These are phyloP conservation scores for Fusarium cyanostomum DNA, from an alignment of 2,329 filamentous ascomycete species.

Conservation along the genomic window DNA sequence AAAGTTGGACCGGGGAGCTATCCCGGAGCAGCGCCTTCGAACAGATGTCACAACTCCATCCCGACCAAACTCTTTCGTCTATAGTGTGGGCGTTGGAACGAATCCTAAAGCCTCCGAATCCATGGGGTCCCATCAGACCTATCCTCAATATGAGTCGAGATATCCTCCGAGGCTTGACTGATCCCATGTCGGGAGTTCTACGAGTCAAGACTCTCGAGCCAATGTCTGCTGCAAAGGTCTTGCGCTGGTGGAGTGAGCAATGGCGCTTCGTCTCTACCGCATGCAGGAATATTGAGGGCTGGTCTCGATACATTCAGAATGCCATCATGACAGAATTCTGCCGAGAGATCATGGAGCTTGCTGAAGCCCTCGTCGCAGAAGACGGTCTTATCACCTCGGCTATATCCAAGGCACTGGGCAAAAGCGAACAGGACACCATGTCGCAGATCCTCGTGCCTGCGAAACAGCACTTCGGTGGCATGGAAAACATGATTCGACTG, in stretches of 20 bases:
- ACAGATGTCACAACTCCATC: conserved; percentile 52
- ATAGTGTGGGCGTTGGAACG: conserved; percentile 56
- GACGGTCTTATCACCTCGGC: conserved; percentile 85
- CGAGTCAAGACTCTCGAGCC: conserved; percentile 64
- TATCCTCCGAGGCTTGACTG: conserved; percentile 65
- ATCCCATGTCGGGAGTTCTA: conserved; percentile 64
- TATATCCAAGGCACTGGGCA: conserved; percentile 52
- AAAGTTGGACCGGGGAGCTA: conserved; percentile 77
- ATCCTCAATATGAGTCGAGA: conserved; percentile 67
- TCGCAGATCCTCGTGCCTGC: conserved; percentile 51
- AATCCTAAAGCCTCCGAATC: conserved; percentile 48
- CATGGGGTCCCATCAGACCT: conserved; percentile 67
- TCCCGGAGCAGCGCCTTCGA: conserved; percentile 54
- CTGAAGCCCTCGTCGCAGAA: conserved; percentile 83
- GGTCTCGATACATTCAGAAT: conserved; percentile 82
- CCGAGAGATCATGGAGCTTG: conserved; percentile 93
- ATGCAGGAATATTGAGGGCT: conserved; percentile 83
- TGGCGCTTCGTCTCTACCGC: conserved; percentile 86
- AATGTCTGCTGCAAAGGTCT: conserved; percentile 71
- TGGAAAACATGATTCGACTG: conserved; percentile 89
- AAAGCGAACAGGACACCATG: conserved; percentile 53
- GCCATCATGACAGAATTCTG: conserved; percentile 89
- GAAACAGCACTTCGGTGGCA: conserved; percentile 66
- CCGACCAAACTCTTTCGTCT: conserved; percentile 53
- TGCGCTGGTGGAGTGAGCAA: conserved; percentile 83